Evolutionary conservation across 2,329 filamentous ascomycete genomes (phyloP).

Genomic region (Septoria petroselini): DNA sequence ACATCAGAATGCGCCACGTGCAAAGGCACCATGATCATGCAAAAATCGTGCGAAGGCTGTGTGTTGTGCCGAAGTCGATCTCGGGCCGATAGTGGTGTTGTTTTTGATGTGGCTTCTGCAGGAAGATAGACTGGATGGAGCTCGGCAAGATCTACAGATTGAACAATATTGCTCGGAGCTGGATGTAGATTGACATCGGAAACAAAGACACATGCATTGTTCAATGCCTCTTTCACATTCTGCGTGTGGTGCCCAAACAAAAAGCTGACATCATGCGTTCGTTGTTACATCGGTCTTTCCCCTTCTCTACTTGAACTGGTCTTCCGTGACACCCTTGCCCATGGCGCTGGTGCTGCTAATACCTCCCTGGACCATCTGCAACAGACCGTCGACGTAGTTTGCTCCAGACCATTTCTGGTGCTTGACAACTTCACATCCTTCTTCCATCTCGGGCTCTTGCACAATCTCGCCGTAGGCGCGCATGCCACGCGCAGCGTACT

Average conservation of each 20-base stretch:
- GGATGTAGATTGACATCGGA: no score
- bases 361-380: conserved; percentile 96
- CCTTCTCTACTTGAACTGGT: conserved; percentile 64
- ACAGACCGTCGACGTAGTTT: conserved; percentile 86
- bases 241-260: neutral
- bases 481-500: conserved; percentile 73
- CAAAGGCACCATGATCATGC: conserved; percentile 1
- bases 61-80: neutral
- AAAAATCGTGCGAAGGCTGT: neutral
- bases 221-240: neutral
- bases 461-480: conserved; percentile 94
- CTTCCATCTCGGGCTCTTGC: conserved; percentile 94
- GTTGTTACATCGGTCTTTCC: neutral
- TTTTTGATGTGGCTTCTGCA: conserved; percentile 1
- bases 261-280: neutral
- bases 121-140: neutral
- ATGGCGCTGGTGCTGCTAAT: conserved; percentile 90
- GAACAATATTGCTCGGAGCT: no score
- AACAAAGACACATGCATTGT: neutral
- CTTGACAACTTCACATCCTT: conserved; percentile 88
- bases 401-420: conserved; percentile 99
- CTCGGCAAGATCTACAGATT: no score
- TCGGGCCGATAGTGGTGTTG: conserved; percentile 7
- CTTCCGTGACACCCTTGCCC: conserved; percentile 96
- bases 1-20: neutral